Conservation (phyloP, 768 basidiomycete genomes). For the Phanerochaete carnosa region DNA sequence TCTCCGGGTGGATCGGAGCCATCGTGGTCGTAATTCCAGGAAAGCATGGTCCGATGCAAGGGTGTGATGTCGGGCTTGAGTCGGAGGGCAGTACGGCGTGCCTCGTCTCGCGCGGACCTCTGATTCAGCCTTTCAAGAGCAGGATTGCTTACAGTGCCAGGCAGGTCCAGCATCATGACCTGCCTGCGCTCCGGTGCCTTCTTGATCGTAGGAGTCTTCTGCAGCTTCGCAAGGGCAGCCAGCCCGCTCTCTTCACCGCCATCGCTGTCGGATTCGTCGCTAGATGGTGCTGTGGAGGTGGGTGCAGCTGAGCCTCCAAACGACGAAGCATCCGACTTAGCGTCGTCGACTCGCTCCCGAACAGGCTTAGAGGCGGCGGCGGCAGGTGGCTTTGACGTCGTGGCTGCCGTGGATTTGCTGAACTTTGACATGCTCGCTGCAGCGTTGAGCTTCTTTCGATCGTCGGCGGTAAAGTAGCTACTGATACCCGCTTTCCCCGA, state of each 20-base stretch:
- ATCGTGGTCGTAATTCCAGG: slow-evolving; percentile 80
- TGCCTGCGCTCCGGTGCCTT: slow-evolving; percentile 58
- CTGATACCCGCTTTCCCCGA: slow-evolving; percentile 12
- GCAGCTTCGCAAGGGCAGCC: slow-evolving; percentile 53
- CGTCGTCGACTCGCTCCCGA: neutral
- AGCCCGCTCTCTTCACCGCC: slow-evolving; percentile 41
- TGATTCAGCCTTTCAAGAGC: slow-evolving; percentile 44
- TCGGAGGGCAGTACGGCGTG: slow-evolving; percentile 59
- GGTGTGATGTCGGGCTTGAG: slow-evolving; percentile 79
- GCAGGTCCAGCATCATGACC: slow-evolving; percentile 59
- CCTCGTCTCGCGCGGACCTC: slow-evolving; percentile 41
- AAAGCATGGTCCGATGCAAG: slow-evolving; percentile 74
- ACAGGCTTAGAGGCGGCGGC: neutral
- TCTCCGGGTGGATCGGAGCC: slow-evolving; percentile 62
- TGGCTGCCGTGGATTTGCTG: slow-evolving; percentile 23
- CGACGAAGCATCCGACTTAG: neutral
- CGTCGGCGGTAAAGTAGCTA: slow-evolving; percentile 23
- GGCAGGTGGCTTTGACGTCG: slow-evolving; percentile 9
- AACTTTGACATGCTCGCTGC: slow-evolving; percentile 40
- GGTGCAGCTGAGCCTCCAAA: slow-evolving; percentile 1
- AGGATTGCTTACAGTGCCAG: slow-evolving; percentile 38
- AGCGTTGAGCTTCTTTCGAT: slow-evolving; percentile 36
- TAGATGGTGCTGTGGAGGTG: slow-evolving; percentile 20
- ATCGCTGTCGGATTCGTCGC: slow-evolving; percentile 41
- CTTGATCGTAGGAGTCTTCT: slow-evolving; percentile 56